A percentile compares a stretch with the other conserved stretches of the same genome.
These are phyloP conservation scores for Penicillium pancosmium DNA, from an alignment of 495 filamentous ascomycete species.

Conservation along the genomic window DNA sequence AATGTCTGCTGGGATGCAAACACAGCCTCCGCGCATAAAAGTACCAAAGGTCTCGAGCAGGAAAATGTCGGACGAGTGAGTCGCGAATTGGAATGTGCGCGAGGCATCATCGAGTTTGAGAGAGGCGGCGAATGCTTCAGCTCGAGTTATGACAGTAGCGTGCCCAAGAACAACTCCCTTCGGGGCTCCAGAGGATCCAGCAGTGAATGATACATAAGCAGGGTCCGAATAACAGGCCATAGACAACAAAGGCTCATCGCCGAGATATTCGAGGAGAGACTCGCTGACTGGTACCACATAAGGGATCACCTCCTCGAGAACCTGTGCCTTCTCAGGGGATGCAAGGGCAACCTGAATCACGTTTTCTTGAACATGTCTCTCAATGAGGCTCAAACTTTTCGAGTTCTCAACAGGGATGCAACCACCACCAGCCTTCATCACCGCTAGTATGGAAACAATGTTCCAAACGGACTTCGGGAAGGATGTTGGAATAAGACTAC, in stretches of 20 bases:
- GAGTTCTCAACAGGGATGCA: slow-evolving; percentile 42
- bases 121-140: slow-evolving; percentile 48
- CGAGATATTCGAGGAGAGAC: slow-evolving; percentile 42
- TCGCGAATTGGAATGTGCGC: slow-evolving; percentile 61
- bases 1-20: slow-evolving; percentile 45
- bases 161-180: slow-evolving; percentile 44
- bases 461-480: slow-evolving; percentile 47
- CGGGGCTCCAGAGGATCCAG: slow-evolving; percentile 43
- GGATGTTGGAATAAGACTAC: slow-evolving; percentile 39
- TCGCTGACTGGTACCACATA: slow-evolving; percentile 45
- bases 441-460: slow-evolving; percentile 41
- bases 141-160: slow-evolving; percentile 45
- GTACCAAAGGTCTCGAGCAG: slow-evolving; percentile 44
- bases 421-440: slow-evolving; percentile 48
- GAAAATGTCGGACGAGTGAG: slow-evolving; percentile 47
- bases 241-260: slow-evolving; percentile 16
- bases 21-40: slow-evolving; percentile 44
- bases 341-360: slow-evolving; percentile 46
- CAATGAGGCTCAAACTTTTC: slow-evolving; percentile 28
- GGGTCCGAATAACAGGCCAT: slow-evolving; percentile 30
- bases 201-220: slow-evolving; percentile 60
- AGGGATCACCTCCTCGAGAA: slow-evolving; percentile 40
- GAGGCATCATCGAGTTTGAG: slow-evolving; percentile 49
- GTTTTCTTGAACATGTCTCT: slow-evolving; percentile 44
- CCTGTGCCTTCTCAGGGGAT: slow-evolving; percentile 39